Conservation (phyloP, 1,284 basidiomycete genomes). For the Chalciporus sp. region DNA sequence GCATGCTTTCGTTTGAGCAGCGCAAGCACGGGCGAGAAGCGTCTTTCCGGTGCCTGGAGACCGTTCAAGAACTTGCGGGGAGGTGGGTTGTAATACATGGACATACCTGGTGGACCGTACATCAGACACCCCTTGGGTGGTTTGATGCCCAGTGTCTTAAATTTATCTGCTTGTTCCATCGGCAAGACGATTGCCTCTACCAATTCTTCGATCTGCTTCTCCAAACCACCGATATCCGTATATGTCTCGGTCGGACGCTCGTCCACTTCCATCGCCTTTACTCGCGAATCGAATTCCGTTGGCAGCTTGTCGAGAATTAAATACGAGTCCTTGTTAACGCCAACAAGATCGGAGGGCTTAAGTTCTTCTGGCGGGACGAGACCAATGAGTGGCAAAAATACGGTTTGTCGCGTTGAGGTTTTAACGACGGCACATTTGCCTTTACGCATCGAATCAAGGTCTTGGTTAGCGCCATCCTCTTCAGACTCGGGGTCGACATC, state of each 20-base stretch:
- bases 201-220: slow-evolving; percentile 99
- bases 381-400: slow-evolving; percentile 97
- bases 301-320: slow-evolving; percentile 95
- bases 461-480: slow-evolving; percentile 92
- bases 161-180: slow-evolving; percentile 97
- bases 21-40: slow-evolving; percentile 95
- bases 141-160: slow-evolving; percentile 96
- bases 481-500: slow-evolving; percentile 93
- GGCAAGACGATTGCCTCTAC: slow-evolving; percentile 89
- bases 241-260: slow-evolving; percentile 99
- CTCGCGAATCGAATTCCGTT: slow-evolving; percentile 97
- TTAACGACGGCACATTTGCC: slow-evolving; percentile 99
- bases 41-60: slow-evolving; percentile 89
- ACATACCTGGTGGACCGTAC: slow-evolving; percentile 88
- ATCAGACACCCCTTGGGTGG: slow-evolving; percentile 97
- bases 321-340: slow-evolving; percentile 99
- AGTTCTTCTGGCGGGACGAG: slow-evolving; percentile 92
- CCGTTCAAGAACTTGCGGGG: background rate
- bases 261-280: slow-evolving; percentile 99
- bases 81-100: background rate
- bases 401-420: slow-evolving; percentile 96
- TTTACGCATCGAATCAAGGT: slow-evolving; percentile 91
- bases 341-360: slow-evolving; percentile 91
- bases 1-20: slow-evolving; percentile 96
- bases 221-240: slow-evolving; percentile 96